These are phyloP conservation scores for Senna tora DNA, from an alignment of 306 rosid genomes.

Conservation along the genomic window DNA sequence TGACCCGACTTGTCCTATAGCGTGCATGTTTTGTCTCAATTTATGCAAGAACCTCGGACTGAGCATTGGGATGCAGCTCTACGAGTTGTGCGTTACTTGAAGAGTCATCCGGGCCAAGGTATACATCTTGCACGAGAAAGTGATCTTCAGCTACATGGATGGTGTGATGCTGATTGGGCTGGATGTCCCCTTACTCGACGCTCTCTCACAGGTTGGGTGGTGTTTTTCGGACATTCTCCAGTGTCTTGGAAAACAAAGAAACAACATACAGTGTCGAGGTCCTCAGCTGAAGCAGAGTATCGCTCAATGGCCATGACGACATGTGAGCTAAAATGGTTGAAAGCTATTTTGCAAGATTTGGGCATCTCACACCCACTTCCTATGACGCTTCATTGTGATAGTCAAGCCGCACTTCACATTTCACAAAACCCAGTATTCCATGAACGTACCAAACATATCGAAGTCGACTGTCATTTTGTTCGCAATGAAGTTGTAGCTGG, in stretches of 20 bases:
- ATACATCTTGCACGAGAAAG: too few relatives aligned
- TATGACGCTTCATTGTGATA: background rate
- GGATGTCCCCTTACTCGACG: too few relatives aligned
- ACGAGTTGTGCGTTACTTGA: too few relatives aligned
- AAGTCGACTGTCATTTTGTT: background rate
- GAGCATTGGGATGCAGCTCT: too few relatives aligned
- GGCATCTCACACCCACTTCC: background rate
- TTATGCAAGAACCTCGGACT: too few relatives aligned
- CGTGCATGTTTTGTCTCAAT: too few relatives aligned
- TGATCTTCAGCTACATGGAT: too few relatives aligned
- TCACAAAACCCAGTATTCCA: background rate
- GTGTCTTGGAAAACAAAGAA: background rate
- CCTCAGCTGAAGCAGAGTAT: background rate
- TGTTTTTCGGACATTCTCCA: background rate
- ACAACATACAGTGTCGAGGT: background rate
- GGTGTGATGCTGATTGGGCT: too few relatives aligned
- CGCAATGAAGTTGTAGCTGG: background rate
- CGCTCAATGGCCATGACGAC: background rate
- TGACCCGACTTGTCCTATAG: too few relatives aligned
- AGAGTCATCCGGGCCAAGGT: too few relatives aligned
- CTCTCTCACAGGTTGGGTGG: too few relatives aligned
- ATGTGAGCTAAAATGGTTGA: background rate
- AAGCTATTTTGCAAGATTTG: too few relatives aligned
- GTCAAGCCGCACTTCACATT: background rate
- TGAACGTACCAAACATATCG: background rate